Base-by-base conservation (phyloP, 495 filamentous ascomycete genomes). In the Podospora pseudocomata region DNA sequence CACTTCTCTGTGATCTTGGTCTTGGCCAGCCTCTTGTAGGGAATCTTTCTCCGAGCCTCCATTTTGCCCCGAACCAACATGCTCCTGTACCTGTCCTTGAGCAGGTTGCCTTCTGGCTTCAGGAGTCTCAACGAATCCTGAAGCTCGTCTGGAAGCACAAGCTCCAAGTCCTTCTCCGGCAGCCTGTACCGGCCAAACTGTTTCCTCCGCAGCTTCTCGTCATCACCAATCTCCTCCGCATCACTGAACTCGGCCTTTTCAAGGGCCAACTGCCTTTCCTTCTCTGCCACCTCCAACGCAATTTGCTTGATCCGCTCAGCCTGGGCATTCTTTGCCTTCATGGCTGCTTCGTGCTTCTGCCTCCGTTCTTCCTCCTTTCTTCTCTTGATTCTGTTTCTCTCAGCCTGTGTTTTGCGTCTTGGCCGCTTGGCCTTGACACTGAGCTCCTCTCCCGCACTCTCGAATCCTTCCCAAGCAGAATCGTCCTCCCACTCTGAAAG, bases 61-160 rank as follows among this genome's bases (percentile, higher is more conserved):
- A 98, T 78, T 80, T 95, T 96, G 61, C 95, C 96, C 68, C 92
- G 84, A 30, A 98, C 86, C 56, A 97, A 82, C 76, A 97, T 83
- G 77, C 86, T 97, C 64, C 96, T 85, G 82, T 96, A 97, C 30
- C 95, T 85, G 71, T 99, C 95, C 70, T 92, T 91, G 72, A 98
- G 82, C 53, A 97, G 80, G 72, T 97, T 96, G 19, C 95, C 95
- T 78, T 99, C 94, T 2, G 95, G 95, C 80, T 96, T 97, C 64
- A 99, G 83, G 16, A 90, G 80, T 61, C 95, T 85, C 39, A 99
- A 80, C 4, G 92, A 97, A 67, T 99, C 95, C 74, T 94, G 90
- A 56, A 99, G 83, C 78, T 99, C 95, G 72, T 97, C 94, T 3
- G 93, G 92, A 30, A 99, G 84, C 5, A 97, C 92, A 57, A 99